A percentile compares a stretch with the other conserved stretches of the same genome.
Evolutionary conservation across 129 eudicot genomes (phyloP).

Genomic region (Tagetes erecta): DNA sequence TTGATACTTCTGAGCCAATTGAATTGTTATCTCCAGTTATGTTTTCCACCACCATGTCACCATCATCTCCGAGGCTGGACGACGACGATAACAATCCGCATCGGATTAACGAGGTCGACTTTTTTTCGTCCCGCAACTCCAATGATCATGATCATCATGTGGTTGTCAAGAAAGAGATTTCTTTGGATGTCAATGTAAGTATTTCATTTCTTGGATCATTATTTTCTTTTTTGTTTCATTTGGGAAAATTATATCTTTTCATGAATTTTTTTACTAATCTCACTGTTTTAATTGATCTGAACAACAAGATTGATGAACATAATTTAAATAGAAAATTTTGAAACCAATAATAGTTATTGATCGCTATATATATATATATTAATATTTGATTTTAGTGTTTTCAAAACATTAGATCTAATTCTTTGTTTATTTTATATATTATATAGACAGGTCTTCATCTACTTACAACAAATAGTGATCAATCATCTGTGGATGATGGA

Average conservation of each 20-base stretch:
- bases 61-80: slow-evolving; percentile 14
- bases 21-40: slow-evolving; percentile 28
- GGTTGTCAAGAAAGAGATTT: slow-evolving; percentile 57
- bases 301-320: not conserved
- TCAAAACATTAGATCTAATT: slow-evolving; percentile 18
- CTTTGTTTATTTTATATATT: not conserved
- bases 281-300: too few species aligned
- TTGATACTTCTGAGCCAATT: slow-evolving; percentile 33
- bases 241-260: not conserved
- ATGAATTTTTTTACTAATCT: too few species aligned
- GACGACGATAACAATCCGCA: slow-evolving; percentile 8
- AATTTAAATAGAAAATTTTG: not conserved
- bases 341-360: not conserved
- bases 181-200: slow-evolving; percentile 68
- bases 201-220: not conserved
- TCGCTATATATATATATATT: not conserved
- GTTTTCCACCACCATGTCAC: slow-evolving; percentile 25
- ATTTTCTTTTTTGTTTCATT: not conserved
- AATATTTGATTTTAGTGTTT: not conserved
- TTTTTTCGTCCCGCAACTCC: slow-evolving; percentile 53
- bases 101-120: slow-evolving; percentile 60
- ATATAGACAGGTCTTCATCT: slow-evolving; percentile 76
- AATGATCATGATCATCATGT: slow-evolving; percentile 25
- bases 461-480: slow-evolving; percentile 65
- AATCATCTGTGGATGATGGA: slow-evolving; percentile 71